Evolutionary conservation across 176 grass and related monocot genomes (phyloP), one percentile per base, ranked within the genome.

Genomic region (Stipa capillata): DNA sequence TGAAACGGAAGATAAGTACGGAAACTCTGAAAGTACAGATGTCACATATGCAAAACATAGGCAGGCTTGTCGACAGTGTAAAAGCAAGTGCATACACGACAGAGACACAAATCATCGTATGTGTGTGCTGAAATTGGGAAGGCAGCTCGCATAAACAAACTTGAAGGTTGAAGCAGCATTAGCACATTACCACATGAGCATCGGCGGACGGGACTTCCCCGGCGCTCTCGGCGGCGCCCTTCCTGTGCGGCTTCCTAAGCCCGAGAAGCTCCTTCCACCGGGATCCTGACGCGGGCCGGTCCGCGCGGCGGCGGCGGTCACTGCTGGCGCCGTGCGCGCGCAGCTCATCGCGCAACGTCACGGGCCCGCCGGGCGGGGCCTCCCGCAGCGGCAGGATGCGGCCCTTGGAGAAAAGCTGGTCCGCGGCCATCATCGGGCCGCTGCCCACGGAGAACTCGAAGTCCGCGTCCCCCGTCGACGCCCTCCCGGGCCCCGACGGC

Each of bases 391-490:
- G 85, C 42, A 97, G 90, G 57, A 97, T 87, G 54, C 87, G 78
- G 63, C 93, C 93, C 86, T 97, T 93, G 85, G 61, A n/a, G n/a
- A n/a, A n/a, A n/a, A n/a, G n/a, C n/a, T n/a, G n/a, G n/a, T n/a
- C n/a, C n/a, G n/a, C n/a, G 2, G 90, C 85, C 59, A 90, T 97
- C 93, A 97, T 97, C 8, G 83, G 87, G 54, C 82, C 83, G 77
- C 87, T 86, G 45, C 93, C 90, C 12, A 90, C 93, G 3, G 83
- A 81, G 85, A 97, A 97, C 87, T 97, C 93, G 65, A 97, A 97
- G 87, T 97, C 83, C 0, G 90, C 85, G 47, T 97, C 87, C 1
- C 70, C 70, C 1, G 57, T 18, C 4, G 62, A 0, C 27, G 74
- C 74, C n/a, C 71, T 0, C 12, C 44, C 35, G 15, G 67, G 16